Base-by-base conservation (phyloP, 2,329 filamentous ascomycete species). In the Kalmusia sp. region DNA sequence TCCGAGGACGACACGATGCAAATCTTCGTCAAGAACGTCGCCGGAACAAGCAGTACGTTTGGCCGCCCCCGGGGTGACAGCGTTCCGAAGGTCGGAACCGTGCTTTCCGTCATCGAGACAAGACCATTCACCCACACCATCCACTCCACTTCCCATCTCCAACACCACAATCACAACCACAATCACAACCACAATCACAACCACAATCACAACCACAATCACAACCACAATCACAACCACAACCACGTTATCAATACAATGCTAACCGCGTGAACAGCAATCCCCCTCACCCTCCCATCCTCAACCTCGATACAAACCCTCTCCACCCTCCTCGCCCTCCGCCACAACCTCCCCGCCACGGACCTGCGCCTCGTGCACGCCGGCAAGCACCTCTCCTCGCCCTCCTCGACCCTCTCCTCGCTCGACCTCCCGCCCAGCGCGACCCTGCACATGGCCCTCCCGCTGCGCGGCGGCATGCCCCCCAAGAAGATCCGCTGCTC, bases 401-500 rank as follows among this genome's bases (percentile, higher is more conserved):
- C 77, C 21, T 54, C 72, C 39, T 70, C 74, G 34, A 74, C 81
- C 8, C 76, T 85, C 44, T 59, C 77, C 38, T 72, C 78, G 51
- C 77, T 81, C 76, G 66, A 76, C 71, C 78, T 85, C 63, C 67
- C 75, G 12, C 75, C 76, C 48, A 79, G 82, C 61, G 70, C 76
- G n/a, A 83, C 80, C 4, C 71, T 85, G 27, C 78, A 84, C 73
- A 75, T 85, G 58, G 79, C 81, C 0, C 70, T 84, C 19, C 84
- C 85, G 38, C 76, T 87, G 63, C 84, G 84, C 57, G 77, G 79
- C 58, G 78, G 78, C 56, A 72, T 77, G 72, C 84, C 88, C 59
- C 83, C 87, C 58, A 91, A 89, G 80, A 92, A 90, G 83, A 87
- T 89, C 65, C 88, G 90, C 67, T 98, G 95, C 82, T 89, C 84